phyloP scores from a whole-genome alignment of 257 asterid genomes.

The Nicotiana otophora region DNA sequence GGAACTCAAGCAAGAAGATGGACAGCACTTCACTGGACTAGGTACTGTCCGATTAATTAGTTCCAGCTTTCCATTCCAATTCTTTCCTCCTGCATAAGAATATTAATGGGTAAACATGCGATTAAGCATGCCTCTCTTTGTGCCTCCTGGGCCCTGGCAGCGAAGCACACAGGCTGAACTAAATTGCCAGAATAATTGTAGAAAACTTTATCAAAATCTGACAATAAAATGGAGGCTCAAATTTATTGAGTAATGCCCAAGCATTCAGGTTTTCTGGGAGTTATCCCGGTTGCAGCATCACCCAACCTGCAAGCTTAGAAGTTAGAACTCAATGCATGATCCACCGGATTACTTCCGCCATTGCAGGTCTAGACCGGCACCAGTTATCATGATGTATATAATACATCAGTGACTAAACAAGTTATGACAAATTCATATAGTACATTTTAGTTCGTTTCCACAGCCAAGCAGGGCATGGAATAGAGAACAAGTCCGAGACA shows the following conservation, averaged over 20 bases:
- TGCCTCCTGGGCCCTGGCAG: neutral
- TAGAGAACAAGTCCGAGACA: neutral
- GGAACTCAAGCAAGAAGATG: neutral
- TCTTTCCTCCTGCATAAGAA: neutral
- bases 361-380: neutral
- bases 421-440: neutral
- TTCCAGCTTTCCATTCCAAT: neutral
- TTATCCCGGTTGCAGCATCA: neutral
- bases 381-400: neutral
- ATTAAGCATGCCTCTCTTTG: neutral
- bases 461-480: neutral
- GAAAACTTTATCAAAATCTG: neutral
- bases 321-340: neutral
- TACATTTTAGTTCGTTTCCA: neutral
- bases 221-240: neutral
- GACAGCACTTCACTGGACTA: neutral
- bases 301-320: neutral
- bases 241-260: neutral
- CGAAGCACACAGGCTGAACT: neutral
- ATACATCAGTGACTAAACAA: neutral
- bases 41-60: neutral
- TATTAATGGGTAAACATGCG: neutral
- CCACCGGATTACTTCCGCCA: neutral
- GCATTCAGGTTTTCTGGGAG: neutral
- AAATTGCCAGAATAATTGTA: neutral